Evolutionary conservation across 2,329 filamentous ascomycete species (phyloP).

Genomic region (Pyrenophora seminiperda): DNA sequence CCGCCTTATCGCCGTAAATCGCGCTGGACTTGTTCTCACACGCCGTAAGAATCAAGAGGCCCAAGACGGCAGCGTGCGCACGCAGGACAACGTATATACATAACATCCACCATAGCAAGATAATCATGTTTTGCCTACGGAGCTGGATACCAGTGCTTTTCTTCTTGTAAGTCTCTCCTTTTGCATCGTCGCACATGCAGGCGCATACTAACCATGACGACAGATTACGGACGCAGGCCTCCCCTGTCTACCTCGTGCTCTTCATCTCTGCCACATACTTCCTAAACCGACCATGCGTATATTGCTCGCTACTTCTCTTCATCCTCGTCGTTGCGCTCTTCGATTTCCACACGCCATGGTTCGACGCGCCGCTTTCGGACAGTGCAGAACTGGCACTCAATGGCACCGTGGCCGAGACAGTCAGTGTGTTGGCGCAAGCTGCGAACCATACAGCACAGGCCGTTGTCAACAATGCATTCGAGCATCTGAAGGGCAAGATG

Average conservation of each 20-base stretch:
- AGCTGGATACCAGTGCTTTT: conserved; percentile 60
- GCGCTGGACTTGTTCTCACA: conserved; percentile 3
- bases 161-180: conserved; percentile 53
- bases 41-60: conserved; percentile 1
- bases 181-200: not conserved
- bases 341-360: conserved; percentile 91
- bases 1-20: conserved; percentile 1
- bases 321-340: conserved; percentile 97
- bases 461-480: conserved; percentile 34
- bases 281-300: conserved; percentile 94
- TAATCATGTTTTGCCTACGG: conserved; percentile 68
- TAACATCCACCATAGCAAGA: not conserved
- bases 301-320: conserved; percentile 94
- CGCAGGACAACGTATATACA: conserved; percentile 13
- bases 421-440: conserved; percentile 68
- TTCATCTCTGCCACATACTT: conserved; percentile 87
- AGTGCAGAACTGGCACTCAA: conserved; percentile 42
- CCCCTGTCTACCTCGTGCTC: conserved; percentile 57
- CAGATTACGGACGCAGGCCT: conserved; percentile 52
- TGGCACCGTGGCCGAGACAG: conserved; percentile 57
- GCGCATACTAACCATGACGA: conserved; percentile 13
- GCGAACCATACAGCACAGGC: conserved; percentile 59
- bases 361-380: conserved; percentile 69
- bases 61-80: conserved; percentile 9
- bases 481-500: conserved; percentile 36